These are phyloP conservation scores for Phytophthora fragariae DNA, from an alignment of 352 stramenopile species.

Conservation along the genomic window DNA sequence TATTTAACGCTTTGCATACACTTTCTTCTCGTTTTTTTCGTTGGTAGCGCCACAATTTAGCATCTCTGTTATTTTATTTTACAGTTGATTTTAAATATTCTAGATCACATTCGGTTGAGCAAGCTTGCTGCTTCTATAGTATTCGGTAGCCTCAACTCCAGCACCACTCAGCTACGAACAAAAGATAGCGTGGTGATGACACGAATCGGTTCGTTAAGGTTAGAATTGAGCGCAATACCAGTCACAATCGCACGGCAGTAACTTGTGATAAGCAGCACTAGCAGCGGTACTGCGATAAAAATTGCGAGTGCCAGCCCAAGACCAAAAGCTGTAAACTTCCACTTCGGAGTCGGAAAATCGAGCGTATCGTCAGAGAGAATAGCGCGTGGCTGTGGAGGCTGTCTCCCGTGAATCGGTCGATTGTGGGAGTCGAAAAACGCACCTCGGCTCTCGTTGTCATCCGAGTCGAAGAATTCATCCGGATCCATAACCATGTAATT, in stretches of 20 bases:
- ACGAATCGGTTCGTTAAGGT: conserved; percentile 49
- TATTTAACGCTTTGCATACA: no score
- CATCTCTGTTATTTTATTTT: no score
- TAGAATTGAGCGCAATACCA: conserved; percentile 50
- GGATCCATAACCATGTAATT: conserved; percentile 40
- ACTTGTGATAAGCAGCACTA: conserved; percentile 33
- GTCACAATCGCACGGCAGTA: conserved; percentile 37
- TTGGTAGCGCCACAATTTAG: no score
- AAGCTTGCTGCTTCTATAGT: no score
- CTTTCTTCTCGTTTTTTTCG: no score
- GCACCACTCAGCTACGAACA: not conserved
- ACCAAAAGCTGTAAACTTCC: conserved; percentile 18
- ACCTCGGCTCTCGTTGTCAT: conserved; percentile 20
- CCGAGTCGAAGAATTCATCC: conserved; percentile 23
- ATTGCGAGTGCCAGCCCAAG: conserved; percentile 1
- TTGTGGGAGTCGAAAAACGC: conserved; percentile 39
- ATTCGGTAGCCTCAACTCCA: no score
- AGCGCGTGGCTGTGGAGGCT: conserved; percentile 17
- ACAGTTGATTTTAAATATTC: no score
- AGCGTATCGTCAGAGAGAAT: conserved; percentile 29
- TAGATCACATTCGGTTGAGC: no score
- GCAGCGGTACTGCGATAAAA: conserved; percentile 23
- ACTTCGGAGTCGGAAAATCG: conserved; percentile 19
- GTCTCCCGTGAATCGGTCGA: conserved; percentile 32
- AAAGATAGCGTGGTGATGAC: conserved; percentile 31